phyloP scores from a whole-genome alignment of 1,139 yeast genomes.

The Yamadazyma aaseri region DNA sequence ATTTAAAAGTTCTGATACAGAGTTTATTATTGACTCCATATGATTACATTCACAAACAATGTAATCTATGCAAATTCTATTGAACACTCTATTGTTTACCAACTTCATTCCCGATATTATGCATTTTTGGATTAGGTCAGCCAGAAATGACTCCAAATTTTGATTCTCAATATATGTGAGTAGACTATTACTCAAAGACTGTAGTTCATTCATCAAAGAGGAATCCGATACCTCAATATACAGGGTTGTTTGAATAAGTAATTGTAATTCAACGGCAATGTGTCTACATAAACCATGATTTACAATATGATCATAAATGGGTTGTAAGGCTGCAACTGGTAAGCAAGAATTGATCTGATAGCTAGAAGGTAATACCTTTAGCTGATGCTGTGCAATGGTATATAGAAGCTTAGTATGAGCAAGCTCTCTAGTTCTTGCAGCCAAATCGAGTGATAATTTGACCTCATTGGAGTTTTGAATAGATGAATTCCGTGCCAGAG shows the following conservation, averaged over 20 bases:
- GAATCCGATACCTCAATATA: no score
- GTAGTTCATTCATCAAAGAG: no score
- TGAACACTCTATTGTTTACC: slow-evolving; percentile 1
- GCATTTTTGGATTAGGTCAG: neutral
- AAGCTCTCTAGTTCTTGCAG: slow-evolving; percentile 2
- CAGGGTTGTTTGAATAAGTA: no score
- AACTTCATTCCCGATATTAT: neutral
- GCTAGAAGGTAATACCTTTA: no score
- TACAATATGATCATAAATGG: neutral
- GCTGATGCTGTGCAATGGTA: neutral
- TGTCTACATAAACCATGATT: no score
- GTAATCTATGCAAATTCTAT: neutral
- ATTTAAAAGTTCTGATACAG: no score
- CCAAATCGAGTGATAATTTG: slow-evolving; percentile 1
- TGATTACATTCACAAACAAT: neutral
- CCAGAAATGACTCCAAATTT: neutral
- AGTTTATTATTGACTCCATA: no score
- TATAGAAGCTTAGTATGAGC: neutral
- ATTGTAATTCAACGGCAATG: no score
- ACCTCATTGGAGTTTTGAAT: neutral
- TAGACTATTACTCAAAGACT: no score
- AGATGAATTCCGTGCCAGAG: no score
- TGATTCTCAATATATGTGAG: neutral
- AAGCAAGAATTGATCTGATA: no score
- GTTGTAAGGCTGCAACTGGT: neutral